Evolutionary conservation across 208 protist species (phyloP).

Genomic region (Leptomonas seymouri): DNA sequence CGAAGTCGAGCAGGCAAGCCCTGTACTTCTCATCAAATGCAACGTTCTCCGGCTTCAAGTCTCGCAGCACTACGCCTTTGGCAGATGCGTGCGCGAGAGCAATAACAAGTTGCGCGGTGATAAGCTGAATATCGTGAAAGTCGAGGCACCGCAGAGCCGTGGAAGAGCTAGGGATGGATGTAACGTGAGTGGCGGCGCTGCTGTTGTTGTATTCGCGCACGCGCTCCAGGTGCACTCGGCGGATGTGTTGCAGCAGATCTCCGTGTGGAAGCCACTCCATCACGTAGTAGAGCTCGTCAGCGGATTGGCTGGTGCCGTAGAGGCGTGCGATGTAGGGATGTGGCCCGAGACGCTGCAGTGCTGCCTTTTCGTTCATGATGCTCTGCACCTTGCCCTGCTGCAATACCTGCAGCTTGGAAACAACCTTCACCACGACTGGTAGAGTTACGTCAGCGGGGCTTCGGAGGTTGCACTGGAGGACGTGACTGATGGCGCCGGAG

Average conservation of each 20-base stretch:
- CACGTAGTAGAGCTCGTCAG: constrained; percentile 93
- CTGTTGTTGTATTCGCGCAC: constrained; percentile 33
- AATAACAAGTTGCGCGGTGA: constrained; percentile 82
- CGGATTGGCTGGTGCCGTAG: constrained; percentile 86
- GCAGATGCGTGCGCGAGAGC: constrained; percentile 53
- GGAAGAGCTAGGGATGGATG: constrained; percentile 29
- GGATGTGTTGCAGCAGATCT: constrained; percentile 92
- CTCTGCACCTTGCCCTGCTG: constrained; percentile 84
- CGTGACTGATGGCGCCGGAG: constrained; percentile 82
- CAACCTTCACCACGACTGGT: constrained; percentile 84
- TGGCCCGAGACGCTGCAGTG: constrained; percentile 60
- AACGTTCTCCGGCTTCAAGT: constrained; percentile 92
- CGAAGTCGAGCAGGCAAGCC: constrained; percentile 88
- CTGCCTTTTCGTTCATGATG: constrained; percentile 85
- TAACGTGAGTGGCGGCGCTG: not conserved
- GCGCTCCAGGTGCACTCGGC: constrained; percentile 38
- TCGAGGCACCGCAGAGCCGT: constrained; percentile 62
- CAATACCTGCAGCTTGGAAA: constrained; percentile 89
- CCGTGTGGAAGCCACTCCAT: constrained; percentile 94
- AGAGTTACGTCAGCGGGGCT: constrained; percentile 23
- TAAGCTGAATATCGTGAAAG: constrained; percentile 83
- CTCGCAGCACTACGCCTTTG: constrained; percentile 80
- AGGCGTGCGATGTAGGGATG: constrained; percentile 85
- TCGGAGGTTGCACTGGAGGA: constrained; percentile 60
- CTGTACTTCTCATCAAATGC: constrained; percentile 83